A percentile compares a stretch with the other conserved stretches of the same genome.
These are phyloP conservation scores for Puccinia polysora DNA, from an alignment of 1,284 basidiomycete genomes.

Conservation along the genomic window DNA sequence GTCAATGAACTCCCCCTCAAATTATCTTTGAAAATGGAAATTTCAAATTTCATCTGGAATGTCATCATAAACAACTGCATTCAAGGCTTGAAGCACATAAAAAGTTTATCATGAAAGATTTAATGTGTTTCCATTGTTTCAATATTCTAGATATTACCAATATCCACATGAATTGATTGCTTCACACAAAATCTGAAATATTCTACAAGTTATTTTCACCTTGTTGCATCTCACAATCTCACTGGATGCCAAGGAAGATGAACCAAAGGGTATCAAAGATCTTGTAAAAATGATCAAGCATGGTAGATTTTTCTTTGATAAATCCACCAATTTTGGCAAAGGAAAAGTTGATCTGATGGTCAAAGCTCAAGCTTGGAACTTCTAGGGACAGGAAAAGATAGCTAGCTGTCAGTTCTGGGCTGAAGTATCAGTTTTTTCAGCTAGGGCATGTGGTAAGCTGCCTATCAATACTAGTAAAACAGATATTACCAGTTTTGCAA, in stretches of 20 bases:
- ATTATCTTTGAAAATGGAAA: constrained; percentile 34
- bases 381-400: constrained; percentile 85
- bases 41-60: constrained; percentile 31
- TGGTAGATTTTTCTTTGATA: constrained; percentile 74
- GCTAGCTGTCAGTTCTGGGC: constrained; percentile 68
- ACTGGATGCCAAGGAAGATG: constrained; percentile 65
- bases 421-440: constrained; percentile 59
- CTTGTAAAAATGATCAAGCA: constrained; percentile 73
- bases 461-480: constrained; percentile 63
- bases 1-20: constrained; percentile 2
- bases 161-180: constrained; percentile 73
- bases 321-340: constrained; percentile 86
- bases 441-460: constrained; percentile 60
- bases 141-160: constrained; percentile 58
- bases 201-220: constrained; percentile 72
- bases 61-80: constrained; percentile 27
- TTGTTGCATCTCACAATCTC: constrained; percentile 68
- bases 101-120: constrained; percentile 5
- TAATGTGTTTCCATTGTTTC: constrained; percentile 10
- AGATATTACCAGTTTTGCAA: constrained; percentile 68
- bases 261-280: constrained; percentile 73
- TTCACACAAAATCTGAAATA: constrained; percentile 70
- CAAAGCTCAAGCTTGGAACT: constrained; percentile 74
- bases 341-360: constrained; percentile 85
- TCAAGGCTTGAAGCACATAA: constrained; percentile 25